Evolutionary conservation across 768 basidiomycete genomes (phyloP), one percentile per base, ranked within the genome.

Genomic region (Phlebiopsis flavidoalba): DNA sequence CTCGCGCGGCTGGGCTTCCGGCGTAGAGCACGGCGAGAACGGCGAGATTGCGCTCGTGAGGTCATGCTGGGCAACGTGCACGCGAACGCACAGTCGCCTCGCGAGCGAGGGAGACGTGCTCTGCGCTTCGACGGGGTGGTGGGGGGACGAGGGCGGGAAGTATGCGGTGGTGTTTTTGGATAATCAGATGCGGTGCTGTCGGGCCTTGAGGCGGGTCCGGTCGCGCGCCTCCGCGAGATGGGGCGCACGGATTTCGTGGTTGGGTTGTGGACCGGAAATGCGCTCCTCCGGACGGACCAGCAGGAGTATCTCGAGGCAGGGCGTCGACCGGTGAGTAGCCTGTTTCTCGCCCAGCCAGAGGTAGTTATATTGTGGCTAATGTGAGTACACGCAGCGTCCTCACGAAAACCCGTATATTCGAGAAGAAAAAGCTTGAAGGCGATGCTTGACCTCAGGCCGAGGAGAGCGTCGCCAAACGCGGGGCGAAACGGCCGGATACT

Each of bases 101-200:
- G 26, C 26, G 26, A 31, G 26, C 26, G 26, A 31, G 26, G 26
- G 6, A 6, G 6, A 6, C 26, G 26, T 2, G 26, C 26, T 31
- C 26, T n/a, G 26, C 26, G 26, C n/a, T 31, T 31, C 26, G 26
- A 31, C 26, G 26, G n/a, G n/a, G 26, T 31, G 26, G 26, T 6
- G 26, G 26, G 26, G 26, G 26, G 26, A 31, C 4, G 56, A 55
- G 49, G 68, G 67, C 24, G 69, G 67, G 64, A 53, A 36, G 37
- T 81, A 73, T 57, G 81, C 81, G 55, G 73, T 81, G 8, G 73
- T 82, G 21, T 84, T 85, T 69, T 69, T 86, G 65, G 79, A 84
- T 62, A 94, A 95, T 70, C 91, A 93, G 73, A 93, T 93, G 89
- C 88, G 7, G 75, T 91, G 19, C 78, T 91, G 78, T 86, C 87